phyloP scores from a whole-genome alignment of 106 monocot genomes.

The Dioscorea dumetorum region DNA sequence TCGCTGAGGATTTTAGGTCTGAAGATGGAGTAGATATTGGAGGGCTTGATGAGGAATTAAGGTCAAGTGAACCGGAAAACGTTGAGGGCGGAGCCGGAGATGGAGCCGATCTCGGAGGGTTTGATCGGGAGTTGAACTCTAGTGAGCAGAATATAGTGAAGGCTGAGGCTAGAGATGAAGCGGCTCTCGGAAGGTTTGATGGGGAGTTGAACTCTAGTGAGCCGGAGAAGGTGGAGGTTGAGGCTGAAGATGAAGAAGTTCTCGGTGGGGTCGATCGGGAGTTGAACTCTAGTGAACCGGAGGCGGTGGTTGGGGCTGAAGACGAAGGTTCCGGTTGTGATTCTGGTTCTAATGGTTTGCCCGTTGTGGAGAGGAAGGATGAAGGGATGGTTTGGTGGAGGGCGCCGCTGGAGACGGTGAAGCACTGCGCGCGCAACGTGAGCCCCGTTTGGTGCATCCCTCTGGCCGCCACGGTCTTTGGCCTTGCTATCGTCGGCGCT shows the following conservation, averaged over 20 bases:
- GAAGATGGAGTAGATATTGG: neutral
- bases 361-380: constrained; percentile 18
- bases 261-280: neutral
- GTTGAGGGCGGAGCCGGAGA: neutral
- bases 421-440: constrained; percentile 27
- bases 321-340: neutral
- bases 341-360: neutral
- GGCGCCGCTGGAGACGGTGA: constrained; percentile 50
- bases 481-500: constrained; percentile 38
- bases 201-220: neutral
- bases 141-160: neutral
- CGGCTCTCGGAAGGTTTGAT: neutral
- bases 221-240: neutral
- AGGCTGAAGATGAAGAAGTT: neutral
- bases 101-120: neutral
- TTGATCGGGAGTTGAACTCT: neutral
- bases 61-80: neutral
- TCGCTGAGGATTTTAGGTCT: neutral
- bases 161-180: neutral
- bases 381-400: constrained; percentile 52
- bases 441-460: constrained; percentile 55
- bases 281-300: neutral
- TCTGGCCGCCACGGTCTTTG: constrained; percentile 44
- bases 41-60: neutral
- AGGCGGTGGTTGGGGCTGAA: neutral